These are phyloP conservation scores for Nemania serpens DNA, from an alignment of 2,329 filamentous ascomycete species.

Conservation along the genomic window DNA sequence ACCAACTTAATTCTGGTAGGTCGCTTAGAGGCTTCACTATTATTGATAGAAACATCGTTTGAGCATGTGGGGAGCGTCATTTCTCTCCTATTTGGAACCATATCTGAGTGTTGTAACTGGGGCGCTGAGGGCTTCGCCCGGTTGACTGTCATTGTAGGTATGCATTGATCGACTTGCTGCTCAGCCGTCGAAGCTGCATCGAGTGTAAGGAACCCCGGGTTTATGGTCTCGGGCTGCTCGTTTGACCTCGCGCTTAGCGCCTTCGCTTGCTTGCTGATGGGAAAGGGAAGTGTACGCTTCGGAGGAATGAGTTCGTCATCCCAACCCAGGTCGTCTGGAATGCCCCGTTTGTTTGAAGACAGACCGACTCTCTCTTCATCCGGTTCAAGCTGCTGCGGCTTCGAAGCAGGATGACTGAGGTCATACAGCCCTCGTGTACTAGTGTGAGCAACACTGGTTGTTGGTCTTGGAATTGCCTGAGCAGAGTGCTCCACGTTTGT, in stretches of 20 bases:
- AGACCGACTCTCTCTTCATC: background rate
- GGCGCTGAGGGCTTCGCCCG: background rate
- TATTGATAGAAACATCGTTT: background rate
- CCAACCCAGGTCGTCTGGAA: background rate
- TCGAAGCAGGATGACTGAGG: background rate
- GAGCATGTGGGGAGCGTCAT: background rate
- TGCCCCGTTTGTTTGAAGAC: background rate
- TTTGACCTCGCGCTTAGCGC: background rate
- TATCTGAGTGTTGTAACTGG: background rate
- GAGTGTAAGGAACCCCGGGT: background rate
- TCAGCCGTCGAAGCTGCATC: background rate
- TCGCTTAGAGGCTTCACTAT: background rate
- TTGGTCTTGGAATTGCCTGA: constrained; percentile 8
- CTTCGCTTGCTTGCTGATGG: background rate
- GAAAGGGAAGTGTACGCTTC: constrained; percentile 19
- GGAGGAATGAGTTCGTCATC: constrained; percentile 9
- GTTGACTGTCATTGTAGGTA: background rate
- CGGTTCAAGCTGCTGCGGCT: too few relatives aligned
- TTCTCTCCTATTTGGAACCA: background rate
- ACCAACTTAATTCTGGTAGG: constrained; percentile 3
- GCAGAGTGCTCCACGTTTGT: background rate
- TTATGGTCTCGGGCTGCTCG: background rate
- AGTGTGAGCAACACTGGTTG: constrained; percentile 9
- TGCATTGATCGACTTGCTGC: background rate
- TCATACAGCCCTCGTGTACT: background rate